Percentiles rank a stretch among this genome's conserved stretches.
phyloP scores from a whole-genome alignment of 495 filamentous ascomycete genomes.

The Cudoniella acicularis region DNA sequence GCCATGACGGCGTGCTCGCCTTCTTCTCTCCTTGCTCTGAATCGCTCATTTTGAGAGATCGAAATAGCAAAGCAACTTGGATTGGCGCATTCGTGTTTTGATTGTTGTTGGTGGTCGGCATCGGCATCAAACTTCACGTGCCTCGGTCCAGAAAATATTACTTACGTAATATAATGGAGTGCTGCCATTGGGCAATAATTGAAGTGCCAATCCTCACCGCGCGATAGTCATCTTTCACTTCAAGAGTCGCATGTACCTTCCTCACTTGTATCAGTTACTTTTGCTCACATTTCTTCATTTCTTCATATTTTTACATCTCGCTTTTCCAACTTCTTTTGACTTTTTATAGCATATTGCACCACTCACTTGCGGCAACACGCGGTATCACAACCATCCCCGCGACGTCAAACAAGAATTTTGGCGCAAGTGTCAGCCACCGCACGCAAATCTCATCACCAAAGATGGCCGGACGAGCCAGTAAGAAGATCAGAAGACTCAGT shows the following conservation, averaged over 20 bases:
- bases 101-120: slow-evolving; percentile 4
- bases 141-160: slow-evolving; percentile 10
- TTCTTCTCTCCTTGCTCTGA: slow-evolving; percentile 21
- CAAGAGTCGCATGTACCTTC: background rate
- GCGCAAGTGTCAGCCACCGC: background rate
- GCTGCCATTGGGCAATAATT: background rate
- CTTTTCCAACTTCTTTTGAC: background rate
- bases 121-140: slow-evolving; percentile 8
- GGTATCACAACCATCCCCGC: background rate
- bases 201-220: background rate
- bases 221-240: background rate
- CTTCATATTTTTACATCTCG: background rate
- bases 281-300: background rate
- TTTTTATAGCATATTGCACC: background rate
- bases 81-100: background rate
- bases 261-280: background rate
- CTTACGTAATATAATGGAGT: slow-evolving; percentile 5
- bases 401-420: background rate
- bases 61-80: background rate
- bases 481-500: slow-evolving; percentile 41
- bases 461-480: slow-evolving; percentile 33
- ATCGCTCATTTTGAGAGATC: slow-evolving; percentile 19
- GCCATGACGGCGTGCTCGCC: slow-evolving; percentile 19
- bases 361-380: background rate
- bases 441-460: slow-evolving; percentile 1